These are phyloP conservation scores for Gloeostereum incarnatum DNA, from an alignment of 768 basidiomycete genomes.

Conservation along the genomic window DNA sequence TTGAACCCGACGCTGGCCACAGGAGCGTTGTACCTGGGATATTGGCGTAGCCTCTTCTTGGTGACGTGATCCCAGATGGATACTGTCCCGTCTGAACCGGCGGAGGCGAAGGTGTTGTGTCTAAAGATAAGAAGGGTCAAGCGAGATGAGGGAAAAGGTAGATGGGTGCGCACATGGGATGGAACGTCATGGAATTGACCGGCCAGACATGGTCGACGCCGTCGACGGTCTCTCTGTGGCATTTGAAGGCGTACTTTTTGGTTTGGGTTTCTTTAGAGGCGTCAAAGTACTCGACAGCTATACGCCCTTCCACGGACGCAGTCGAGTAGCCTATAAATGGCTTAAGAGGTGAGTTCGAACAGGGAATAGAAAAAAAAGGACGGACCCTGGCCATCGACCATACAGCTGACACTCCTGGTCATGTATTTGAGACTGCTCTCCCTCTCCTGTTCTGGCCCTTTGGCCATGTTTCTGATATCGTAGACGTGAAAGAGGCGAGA, in stretches of 20 bases:
- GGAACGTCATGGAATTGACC: slow-evolving; percentile 92
- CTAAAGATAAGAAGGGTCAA: slow-evolving; percentile 23
- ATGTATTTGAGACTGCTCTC: slow-evolving; percentile 95
- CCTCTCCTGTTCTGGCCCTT: slow-evolving; percentile 65
- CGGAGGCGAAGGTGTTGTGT: slow-evolving; percentile 92
- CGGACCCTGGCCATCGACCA: slow-evolving; percentile 86
- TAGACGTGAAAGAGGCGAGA: slow-evolving; percentile 87
- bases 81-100: slow-evolving; percentile 88
- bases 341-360: background rate
- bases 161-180: slow-evolving; percentile 52
- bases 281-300: slow-evolving; percentile 96
- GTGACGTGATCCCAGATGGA: slow-evolving; percentile 97
- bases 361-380: slow-evolving; percentile 2
- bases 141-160: slow-evolving; percentile 1
- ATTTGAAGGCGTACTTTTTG: slow-evolving; percentile 93
- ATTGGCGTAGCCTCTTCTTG: slow-evolving; percentile 91
- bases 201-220: slow-evolving; percentile 96
- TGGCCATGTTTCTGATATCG: slow-evolving; percentile 72
- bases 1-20: slow-evolving; percentile 82
- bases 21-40: slow-evolving; percentile 65
- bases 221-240: slow-evolving; percentile 76
- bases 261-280: slow-evolving; percentile 68
- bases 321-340: slow-evolving; percentile 71
- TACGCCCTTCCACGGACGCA: slow-evolving; percentile 90
- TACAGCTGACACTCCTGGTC: slow-evolving; percentile 86